phyloP scores from a whole-genome alignment of 2,329 filamentous ascomycete species.

The Grosmannia huntii region DNA sequence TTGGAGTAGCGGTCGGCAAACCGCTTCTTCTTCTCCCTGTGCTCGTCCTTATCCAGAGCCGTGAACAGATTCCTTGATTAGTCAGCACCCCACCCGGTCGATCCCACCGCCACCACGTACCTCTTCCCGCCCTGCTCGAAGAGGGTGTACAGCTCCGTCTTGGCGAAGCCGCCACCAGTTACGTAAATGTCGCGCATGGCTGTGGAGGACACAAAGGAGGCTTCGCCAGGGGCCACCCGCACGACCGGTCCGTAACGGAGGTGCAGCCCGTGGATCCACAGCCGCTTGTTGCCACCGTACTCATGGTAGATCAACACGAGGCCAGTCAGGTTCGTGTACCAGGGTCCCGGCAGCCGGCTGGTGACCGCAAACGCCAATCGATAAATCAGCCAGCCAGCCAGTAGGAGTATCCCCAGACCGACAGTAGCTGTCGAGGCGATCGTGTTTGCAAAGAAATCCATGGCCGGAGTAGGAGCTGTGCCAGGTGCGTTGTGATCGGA shows the following conservation, averaged over 20 bases:
- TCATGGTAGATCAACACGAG: slow-evolving; percentile 3
- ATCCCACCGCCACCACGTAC: not conserved
- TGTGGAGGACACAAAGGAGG: slow-evolving; percentile 2
- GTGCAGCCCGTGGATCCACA: slow-evolving; percentile 6
- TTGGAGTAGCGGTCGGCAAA: slow-evolving; percentile 6
- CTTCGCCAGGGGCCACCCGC: slow-evolving; percentile 3
- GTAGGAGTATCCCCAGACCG: not conserved
- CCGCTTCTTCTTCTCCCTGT: slow-evolving; percentile 3
- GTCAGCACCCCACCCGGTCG: too few species aligned
- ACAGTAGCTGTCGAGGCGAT: not conserved
- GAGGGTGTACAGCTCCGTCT: slow-evolving; percentile 6
- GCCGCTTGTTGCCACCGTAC: slow-evolving; percentile 3
- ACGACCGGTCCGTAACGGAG: slow-evolving; percentile 4
- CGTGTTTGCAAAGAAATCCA: not conserved
- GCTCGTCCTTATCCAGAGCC: slow-evolving; percentile 2
- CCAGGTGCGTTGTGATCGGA: not conserved
- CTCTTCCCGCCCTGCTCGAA: slow-evolving; percentile 3
- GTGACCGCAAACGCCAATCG: not conserved
- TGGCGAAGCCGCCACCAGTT: slow-evolving; percentile 1
- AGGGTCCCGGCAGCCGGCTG: slow-evolving; percentile 4
- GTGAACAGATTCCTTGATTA: slow-evolving; percentile 4
- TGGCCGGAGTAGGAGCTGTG: not conserved
- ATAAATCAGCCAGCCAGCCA: not conserved
- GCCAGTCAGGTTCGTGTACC: slow-evolving; percentile 2
- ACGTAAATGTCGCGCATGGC: slow-evolving; percentile 4